Base-by-base conservation (phyloP, 2,329 filamentous ascomycete species). In the Pseudogymnoascus pannorum region DNA sequence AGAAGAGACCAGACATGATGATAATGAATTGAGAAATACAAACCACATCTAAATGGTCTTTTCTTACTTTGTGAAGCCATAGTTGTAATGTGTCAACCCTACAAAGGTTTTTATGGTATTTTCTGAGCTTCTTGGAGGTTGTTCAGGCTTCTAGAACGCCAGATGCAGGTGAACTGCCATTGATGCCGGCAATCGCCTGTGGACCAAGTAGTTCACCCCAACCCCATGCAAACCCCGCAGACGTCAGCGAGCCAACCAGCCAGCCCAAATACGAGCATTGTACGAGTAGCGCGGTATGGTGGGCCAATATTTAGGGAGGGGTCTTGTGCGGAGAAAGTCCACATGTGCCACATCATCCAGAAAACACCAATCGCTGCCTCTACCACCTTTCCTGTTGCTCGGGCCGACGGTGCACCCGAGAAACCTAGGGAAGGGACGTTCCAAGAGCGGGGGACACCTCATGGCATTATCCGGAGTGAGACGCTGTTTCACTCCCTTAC, bases 401-500 rank as follows among this genome's bases (percentile, higher is more conserved):
- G 48, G 48, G 48, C 48, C 48, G 48, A 31, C 48, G 26, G 9
- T 54, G n/a, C 26, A 54, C n/a, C 48, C 48, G 44, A 51, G 44
- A 29, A 26, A 4, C 20, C 40, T n/a, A n/a, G 5, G 29, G 7
- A 6, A 51, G 24, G 18, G 44, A 24, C 14, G 44, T 22, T 51
- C 44, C 29, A 24, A 48, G 24, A 51, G 44, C 44, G 42, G 11
- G 42, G 11, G 24, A 16, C 44, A 16, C 14, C 14, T 29, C 24
- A 11, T 54, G 26, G 16, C 26, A 54, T 31, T 54, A 20, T 54
- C n/a, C 48, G 8, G 48, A 12, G 24, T 29, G 26, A 31, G 48
- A 54, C 48, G 5, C n/a, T 31, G 48, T 54, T 54, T 54, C 48
- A 54, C 48, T 54, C 48, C 24, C n/a, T 54, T 54, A 18, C 48